Base-by-base conservation (phyloP, 192 early-diverging fungal genomes). In the Linderina pennispora region DNA sequence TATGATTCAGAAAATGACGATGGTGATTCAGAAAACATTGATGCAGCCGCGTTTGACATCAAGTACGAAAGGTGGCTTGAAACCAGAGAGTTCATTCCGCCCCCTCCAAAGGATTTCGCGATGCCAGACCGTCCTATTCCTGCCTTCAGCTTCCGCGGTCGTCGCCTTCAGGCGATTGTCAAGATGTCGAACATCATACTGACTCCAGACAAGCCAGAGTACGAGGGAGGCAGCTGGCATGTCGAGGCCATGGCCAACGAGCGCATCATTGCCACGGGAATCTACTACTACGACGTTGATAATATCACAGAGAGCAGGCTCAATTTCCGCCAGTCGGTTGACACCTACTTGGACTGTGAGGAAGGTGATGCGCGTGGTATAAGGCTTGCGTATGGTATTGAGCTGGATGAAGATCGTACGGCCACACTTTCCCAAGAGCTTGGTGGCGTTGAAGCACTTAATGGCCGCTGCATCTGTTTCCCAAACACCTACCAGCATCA, bases 401-500 rank as follows among this genome's bases (percentile, higher is more conserved):
- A 28, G n/a, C 59, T 73, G 32, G 45, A 53, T 0, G 45, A 28
- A 2, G 16, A 48, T 6, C 28, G n/a, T 1, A 31, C 28, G 5
- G 28, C 6, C 28, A 44, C 39, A 16, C 17, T 63, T 7, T 51
- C 55, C 0, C 83, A 87, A 36, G 21, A 46, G 10, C 48, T 62
- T 58, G 83, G 58, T 4, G 48, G 54, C 1, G 52, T 81, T 14
- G 61, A 71, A 15, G 70, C 72, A 16, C 43, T 44, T 33, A 48
- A 75, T 42, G 80, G 80, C 10, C 81, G 84, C 14, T 77, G 74
- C 48, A 49, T 88, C 21, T 81, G 75, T 19, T 90, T 87, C 50
- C 82, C 85, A 6, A 90, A 90, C 63, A 48, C 62, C 15, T 77
- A 76, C 42, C 88, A 88, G 65, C 86, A 90, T 58, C 48, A 69